Evolutionary conservation across 2,329 filamentous ascomycete species (phyloP).

Genomic region (Aspergillus unguis): DNA sequence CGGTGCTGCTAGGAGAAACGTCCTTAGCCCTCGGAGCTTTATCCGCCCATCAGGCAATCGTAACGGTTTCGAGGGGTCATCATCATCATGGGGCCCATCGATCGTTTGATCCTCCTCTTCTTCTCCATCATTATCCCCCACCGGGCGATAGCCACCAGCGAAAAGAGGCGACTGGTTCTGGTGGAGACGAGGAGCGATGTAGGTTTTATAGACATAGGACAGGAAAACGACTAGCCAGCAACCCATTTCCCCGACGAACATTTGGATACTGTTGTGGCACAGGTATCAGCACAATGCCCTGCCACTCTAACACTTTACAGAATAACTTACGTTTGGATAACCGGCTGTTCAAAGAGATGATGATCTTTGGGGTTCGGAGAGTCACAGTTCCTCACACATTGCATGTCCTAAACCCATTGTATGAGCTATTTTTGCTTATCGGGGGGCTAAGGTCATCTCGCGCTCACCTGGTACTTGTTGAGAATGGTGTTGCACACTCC

Average conservation of each 20-base stretch:
- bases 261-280: conserved; percentile 60
- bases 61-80: conserved; percentile 52
- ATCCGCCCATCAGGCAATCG: conserved; percentile 55
- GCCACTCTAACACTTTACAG: neutral
- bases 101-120: conserved; percentile 45
- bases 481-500: conserved; percentile 95
- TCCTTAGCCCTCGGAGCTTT: conserved; percentile 65
- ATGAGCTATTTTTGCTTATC: conserved; percentile 5
- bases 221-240: conserved; percentile 86
- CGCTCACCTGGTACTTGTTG: conserved; percentile 85
- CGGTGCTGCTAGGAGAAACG: conserved; percentile 75
- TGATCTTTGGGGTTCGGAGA: conserved; percentile 63
- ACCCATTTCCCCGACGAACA: conserved; percentile 96
- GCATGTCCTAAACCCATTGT: conserved; percentile 66
- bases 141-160: conserved; percentile 62
- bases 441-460: neutral
- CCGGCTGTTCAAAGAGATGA: conserved; percentile 83
- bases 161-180: conserved; percentile 41
- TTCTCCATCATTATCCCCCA: conserved; percentile 52
- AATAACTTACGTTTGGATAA: conserved; percentile 71
- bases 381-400: conserved; percentile 91
- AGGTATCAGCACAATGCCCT: neutral
- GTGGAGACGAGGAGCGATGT: conserved; percentile 40
- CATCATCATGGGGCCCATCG: conserved; percentile 43
- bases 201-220: conserved; percentile 64